Conservation (phyloP, 257 asterid species). For the Solanum habrochaites region DNA sequence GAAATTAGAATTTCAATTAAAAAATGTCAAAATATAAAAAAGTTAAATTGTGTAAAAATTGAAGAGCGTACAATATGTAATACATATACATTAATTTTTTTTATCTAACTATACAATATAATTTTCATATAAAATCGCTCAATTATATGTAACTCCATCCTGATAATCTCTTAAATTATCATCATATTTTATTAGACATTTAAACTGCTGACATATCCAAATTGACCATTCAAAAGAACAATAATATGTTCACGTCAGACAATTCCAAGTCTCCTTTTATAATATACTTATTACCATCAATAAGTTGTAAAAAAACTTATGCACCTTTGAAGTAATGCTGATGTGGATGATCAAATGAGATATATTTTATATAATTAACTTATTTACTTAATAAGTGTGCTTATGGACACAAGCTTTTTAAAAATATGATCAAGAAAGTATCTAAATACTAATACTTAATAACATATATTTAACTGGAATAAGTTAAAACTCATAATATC, state of each 20-base stretch:
- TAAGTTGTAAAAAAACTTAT: neutral
- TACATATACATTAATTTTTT: too few species aligned
- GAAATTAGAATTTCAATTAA: too few species aligned
- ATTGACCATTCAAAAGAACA: neutral
- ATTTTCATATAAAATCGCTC: rapidly evolving
- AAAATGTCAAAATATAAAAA: too few species aligned
- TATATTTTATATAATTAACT: neutral
- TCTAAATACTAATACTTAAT: neutral
- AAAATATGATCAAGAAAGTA: neutral
- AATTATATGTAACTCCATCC: too few species aligned
- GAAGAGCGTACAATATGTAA: too few species aligned
- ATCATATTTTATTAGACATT: neutral
- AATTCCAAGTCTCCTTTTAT: neutral
- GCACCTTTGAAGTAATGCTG: neutral
- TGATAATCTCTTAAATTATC: neutral
- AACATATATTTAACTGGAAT: neutral
- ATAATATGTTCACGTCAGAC: neutral
- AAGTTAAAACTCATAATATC: too few species aligned
- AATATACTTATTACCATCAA: neutral
- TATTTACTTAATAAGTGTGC: neutral
- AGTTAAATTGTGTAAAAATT: too few species aligned
- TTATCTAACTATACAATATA: too few species aligned
- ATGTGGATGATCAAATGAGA: neutral
- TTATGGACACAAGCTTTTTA: neutral
- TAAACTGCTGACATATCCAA: neutral